These are phyloP conservation scores for Colletotrichum scovillei DNA, from an alignment of 2,329 filamentous ascomycete species.

Conservation along the genomic window DNA sequence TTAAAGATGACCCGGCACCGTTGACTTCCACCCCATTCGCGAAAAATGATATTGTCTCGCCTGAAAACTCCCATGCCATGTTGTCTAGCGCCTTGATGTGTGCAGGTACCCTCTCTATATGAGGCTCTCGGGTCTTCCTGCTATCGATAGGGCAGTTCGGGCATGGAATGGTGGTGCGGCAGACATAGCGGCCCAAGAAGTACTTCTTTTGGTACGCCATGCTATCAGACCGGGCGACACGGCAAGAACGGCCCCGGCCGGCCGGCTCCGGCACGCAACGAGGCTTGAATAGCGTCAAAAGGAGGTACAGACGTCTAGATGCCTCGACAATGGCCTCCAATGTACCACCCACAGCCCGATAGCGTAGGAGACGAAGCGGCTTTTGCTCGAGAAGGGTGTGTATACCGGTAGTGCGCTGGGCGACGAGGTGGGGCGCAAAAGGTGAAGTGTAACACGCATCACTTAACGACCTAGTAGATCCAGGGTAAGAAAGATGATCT, in stretches of 20 bases:
- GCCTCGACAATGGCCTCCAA: neutral
- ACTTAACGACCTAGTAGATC: neutral
- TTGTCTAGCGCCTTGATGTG: neutral
- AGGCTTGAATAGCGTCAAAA: neutral
- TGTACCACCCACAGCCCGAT: neutral
- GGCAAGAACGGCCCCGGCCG: slow-evolving; percentile 7
- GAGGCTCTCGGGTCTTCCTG: neutral
- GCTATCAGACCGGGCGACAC: neutral
- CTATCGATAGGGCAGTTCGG: neutral
- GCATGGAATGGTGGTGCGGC: neutral
- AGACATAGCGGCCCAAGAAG: neutral
- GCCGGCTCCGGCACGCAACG: slow-evolving; percentile 8
- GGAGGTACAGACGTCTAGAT: neutral
- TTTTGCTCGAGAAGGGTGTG: neutral
- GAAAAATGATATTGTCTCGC: no score
- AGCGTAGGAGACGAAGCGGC: neutral
- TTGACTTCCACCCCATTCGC: neutral
- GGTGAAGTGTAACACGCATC: neutral
- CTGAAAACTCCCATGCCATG: neutral
- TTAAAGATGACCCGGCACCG: neutral
- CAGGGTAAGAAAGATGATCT: neutral
- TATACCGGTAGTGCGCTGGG: neutral
- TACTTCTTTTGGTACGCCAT: neutral
- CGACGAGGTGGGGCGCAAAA: neutral
- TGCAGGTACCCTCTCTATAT: neutral